Conservation (phyloP, 192 early-diverging fungal species). For the Geranomyces variabilis region DNA sequence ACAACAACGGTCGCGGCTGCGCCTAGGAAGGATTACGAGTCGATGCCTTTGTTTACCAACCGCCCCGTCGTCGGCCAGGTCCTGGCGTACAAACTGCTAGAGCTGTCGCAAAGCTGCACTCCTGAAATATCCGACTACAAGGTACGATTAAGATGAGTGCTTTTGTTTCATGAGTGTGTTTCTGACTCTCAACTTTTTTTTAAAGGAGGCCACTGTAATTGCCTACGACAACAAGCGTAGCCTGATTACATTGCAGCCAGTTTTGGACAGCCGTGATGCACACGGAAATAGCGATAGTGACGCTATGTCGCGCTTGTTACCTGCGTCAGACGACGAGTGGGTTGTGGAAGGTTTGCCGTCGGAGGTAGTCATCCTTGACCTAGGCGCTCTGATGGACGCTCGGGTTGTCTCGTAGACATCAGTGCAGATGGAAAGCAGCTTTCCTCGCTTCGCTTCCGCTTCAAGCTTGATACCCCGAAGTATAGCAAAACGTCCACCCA, state of each 20-base stretch:
- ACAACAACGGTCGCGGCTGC: background rate
- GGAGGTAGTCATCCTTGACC: background rate
- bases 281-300: too few species aligned
- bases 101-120: conserved; percentile 12
- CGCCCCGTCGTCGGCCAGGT: conserved; percentile 4
- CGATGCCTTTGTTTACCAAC: conserved; percentile 4
- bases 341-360: background rate
- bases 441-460: too few species aligned
- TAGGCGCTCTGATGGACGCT: background rate
- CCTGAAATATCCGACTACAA: conserved; percentile 28
- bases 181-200: background rate
- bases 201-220: conserved; percentile 16
- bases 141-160: background rate
- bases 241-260: conserved; percentile 10
- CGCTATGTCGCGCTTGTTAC: too few species aligned
- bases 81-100: conserved; percentile 21
- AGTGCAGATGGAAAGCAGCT: too few species aligned
- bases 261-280: too few species aligned
- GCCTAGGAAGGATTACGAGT: conserved; percentile 12
- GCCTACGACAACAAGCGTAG: conserved; percentile 8
- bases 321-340: background rate
- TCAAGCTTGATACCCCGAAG: too few species aligned
- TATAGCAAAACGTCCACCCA: too few species aligned
- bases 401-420: background rate
- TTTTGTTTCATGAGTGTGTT: too few species aligned